Conservation (phyloP, 208 protist genomes). For the Angomonas deanei region DNA sequence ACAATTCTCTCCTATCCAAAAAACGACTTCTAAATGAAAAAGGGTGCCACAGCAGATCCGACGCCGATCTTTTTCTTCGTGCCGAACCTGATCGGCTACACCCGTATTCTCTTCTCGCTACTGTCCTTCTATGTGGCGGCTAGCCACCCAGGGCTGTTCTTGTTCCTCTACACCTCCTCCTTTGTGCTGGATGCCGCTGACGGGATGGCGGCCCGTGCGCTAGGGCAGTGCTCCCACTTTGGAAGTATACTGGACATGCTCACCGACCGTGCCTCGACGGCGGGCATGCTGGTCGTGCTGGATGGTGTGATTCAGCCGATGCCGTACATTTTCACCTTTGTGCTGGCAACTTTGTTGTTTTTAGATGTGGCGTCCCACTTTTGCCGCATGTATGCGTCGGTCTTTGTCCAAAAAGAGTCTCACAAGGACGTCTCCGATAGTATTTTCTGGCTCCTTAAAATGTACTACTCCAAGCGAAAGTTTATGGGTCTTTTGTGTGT, state of each 20-base stretch:
- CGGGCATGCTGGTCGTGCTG: constrained; percentile 85
- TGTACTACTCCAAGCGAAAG: constrained; percentile 89
- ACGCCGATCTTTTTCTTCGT: constrained; percentile 64
- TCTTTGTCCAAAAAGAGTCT: constrained; percentile 50
- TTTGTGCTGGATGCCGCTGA: constrained; percentile 90
- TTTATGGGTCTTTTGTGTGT: constrained; percentile 86
- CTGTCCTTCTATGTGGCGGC: constrained; percentile 65
- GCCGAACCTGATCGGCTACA: constrained; percentile 92
- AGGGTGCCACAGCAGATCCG: not conserved
- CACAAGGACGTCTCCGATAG: constrained; percentile 88
- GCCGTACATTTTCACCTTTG: constrained; percentile 47
- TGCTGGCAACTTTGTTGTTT: constrained; percentile 65
- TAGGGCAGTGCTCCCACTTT: constrained; percentile 89
- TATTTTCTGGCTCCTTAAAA: constrained; percentile 68
- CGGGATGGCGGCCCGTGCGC: constrained; percentile 80
- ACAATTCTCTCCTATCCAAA: not conserved
- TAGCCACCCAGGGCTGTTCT: constrained; percentile 57
- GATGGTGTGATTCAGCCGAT: constrained; percentile 62
- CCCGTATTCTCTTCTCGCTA: constrained; percentile 63
- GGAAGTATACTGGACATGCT: constrained; percentile 94
- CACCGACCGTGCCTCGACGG: constrained; percentile 89
- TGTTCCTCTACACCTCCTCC: constrained; percentile 67
- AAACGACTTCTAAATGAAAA: not conserved
- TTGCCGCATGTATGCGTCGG: constrained; percentile 87
- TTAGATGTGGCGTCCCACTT: constrained; percentile 93